Conservation (phyloP, 176 grass and related monocot genomes). For the Melocanna baccifera region DNA sequence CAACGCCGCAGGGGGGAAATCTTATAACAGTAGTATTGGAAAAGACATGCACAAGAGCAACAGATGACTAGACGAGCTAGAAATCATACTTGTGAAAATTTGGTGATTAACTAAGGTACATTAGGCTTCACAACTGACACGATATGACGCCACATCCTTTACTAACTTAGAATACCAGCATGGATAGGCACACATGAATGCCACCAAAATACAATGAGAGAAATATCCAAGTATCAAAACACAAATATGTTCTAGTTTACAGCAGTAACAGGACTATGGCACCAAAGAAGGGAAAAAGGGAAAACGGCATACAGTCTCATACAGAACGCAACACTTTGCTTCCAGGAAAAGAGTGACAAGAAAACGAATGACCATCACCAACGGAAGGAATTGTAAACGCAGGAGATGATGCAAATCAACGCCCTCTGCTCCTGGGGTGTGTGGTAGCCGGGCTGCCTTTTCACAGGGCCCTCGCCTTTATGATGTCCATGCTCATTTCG, state of each 20-base stretch:
- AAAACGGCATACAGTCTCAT: conserved; percentile 46
- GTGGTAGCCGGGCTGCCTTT: not conserved
- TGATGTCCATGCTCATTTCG: conserved; percentile 97
- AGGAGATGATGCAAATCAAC: conserved; percentile 27
- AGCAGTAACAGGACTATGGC: conserved; percentile 41
- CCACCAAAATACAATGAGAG: not conserved
- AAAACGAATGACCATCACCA: conserved; percentile 32
- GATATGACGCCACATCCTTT: conserved; percentile 12
- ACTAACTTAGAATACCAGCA: not conserved
- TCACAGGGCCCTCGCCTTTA: conserved; percentile 82
- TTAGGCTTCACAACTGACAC: conserved; percentile 33
- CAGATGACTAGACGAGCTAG: not conserved
- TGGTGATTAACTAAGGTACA: conserved; percentile 27
- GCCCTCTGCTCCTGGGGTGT: conserved; percentile 26
- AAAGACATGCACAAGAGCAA: not conserved
- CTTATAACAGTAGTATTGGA: not conserved
- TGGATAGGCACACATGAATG: not conserved
- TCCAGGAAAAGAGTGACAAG: conserved; percentile 49
- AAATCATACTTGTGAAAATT: conserved; percentile 11
- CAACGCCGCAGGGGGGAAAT: not conserved
- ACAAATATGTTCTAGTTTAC: conserved; percentile 57
- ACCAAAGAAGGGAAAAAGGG: conserved; percentile 9
- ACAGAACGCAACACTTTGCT: conserved; percentile 41
- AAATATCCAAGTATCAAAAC: conserved; percentile 12
- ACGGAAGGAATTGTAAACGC: conserved; percentile 17